phyloP scores from a whole-genome alignment of 202 grass and related monocot genomes.

The Digitaria exilis region DNA sequence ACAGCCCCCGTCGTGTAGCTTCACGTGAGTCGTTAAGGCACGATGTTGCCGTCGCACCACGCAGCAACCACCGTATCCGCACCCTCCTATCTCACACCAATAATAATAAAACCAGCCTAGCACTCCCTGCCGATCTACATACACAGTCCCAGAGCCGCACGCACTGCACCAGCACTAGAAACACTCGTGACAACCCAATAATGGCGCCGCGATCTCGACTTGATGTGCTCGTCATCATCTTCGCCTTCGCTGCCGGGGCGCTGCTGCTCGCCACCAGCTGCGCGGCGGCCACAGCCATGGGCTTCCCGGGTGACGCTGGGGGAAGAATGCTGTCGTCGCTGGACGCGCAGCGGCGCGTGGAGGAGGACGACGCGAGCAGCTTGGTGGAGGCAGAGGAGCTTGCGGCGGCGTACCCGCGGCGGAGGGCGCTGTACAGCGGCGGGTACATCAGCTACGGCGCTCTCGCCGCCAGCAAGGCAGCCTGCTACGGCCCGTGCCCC shows the following conservation, averaged over 20 bases:
- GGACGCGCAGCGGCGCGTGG: constrained; percentile 1
- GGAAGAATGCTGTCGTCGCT: background rate
- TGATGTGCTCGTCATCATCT: background rate
- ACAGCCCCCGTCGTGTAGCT: constrained; percentile 14
- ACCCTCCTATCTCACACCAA: background rate
- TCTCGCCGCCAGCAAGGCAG: constrained; percentile 18
- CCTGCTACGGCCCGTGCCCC: constrained; percentile 38
- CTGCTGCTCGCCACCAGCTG: background rate
- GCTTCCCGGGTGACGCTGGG: background rate
- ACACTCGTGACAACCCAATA: background rate
- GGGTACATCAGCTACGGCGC: background rate
- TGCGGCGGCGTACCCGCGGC: constrained; percentile 16
- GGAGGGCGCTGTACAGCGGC: constrained; percentile 10
- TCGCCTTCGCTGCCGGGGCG: background rate
- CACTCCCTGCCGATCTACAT: background rate
- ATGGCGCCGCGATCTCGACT: constrained; percentile 8
- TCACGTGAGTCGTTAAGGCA: constrained; percentile 36
- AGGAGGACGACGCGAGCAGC: constrained; percentile 10
- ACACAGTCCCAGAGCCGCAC: background rate
- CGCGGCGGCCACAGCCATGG: background rate
- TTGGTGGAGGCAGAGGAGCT: background rate
- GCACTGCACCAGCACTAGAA: too few species aligned
- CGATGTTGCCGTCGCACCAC: background rate
- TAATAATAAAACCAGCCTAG: background rate
- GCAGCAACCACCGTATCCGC: background rate